Evolutionary conservation across 352 stramenopile species (phyloP).

Genomic region (Pythium brassicae): DNA sequence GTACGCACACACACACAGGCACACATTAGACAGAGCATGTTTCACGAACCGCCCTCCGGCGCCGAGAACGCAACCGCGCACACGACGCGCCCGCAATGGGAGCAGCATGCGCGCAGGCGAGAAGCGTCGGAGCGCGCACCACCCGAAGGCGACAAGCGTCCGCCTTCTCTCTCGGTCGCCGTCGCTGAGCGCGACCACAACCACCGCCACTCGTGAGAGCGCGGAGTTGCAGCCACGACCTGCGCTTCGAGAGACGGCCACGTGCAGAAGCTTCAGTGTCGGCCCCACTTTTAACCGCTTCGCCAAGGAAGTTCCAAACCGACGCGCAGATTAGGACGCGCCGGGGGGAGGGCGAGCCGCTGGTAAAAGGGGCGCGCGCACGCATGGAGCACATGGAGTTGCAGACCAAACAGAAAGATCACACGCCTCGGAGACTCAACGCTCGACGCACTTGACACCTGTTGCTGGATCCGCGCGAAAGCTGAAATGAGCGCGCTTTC

Average conservation of each 20-base stretch:
- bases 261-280: slow-evolving; percentile 31
- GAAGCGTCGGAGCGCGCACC: slow-evolving; percentile 14
- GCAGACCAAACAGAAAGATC: too few relatives aligned
- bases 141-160: neutral
- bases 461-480: too few relatives aligned
- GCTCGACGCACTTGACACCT: too few relatives aligned
- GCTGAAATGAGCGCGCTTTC: too few relatives aligned
- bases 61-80: slow-evolving; percentile 37
- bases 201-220: slow-evolving; percentile 20
- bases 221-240: slow-evolving; percentile 6
- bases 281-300: slow-evolving; percentile 78
- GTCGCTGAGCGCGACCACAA: slow-evolving; percentile 1
- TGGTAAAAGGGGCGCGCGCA: slow-evolving; percentile 59
- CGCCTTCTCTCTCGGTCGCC: slow-evolving; percentile 22
- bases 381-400: slow-evolving; percentile 1
- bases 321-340: slow-evolving; percentile 1
- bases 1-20: neutral
- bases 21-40: slow-evolving; percentile 17
- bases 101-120: slow-evolving; percentile 30
- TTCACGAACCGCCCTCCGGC: slow-evolving; percentile 26
- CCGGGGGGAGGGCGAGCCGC: slow-evolving; percentile 41
- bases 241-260: slow-evolving; percentile 15
- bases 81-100: slow-evolving; percentile 39
- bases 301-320: slow-evolving; percentile 24
- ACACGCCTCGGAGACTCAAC: too few relatives aligned